Evolutionary conservation across 768 basidiomycete species (phyloP).

Genomic region (Nevesoporus exiguus): DNA sequence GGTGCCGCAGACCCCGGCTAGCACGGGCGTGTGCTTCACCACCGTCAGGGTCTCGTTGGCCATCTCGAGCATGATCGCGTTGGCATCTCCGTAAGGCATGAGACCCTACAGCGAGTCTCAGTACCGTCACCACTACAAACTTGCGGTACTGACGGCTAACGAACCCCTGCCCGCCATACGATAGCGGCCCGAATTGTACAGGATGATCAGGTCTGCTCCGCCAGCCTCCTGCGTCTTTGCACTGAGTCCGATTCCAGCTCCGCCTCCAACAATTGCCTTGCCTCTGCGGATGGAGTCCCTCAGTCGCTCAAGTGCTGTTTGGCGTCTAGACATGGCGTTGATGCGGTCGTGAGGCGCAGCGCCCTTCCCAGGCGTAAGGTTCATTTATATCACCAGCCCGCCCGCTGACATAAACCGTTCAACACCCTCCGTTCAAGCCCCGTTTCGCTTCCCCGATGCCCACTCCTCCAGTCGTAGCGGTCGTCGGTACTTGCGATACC

Average conservation of each 20-base stretch:
- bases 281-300: slow-evolving; percentile 15
- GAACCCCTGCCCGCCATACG: slow-evolving; percentile 32
- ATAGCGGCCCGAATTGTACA: slow-evolving; percentile 32
- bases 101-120: slow-evolving; percentile 14
- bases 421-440: neutral
- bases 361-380: neutral
- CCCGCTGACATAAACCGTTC: slow-evolving; percentile 20
- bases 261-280: slow-evolving; percentile 25
- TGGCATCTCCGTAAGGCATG: slow-evolving; percentile 30
- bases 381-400: neutral
- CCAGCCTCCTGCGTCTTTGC: slow-evolving; percentile 28
- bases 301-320: slow-evolving; percentile 12
- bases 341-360: neutral
- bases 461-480: slow-evolving; percentile 17
- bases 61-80: slow-evolving; percentile 30
- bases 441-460: neutral
- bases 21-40: slow-evolving; percentile 26
- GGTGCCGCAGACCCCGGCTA: slow-evolving; percentile 28
- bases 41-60: slow-evolving; percentile 26
- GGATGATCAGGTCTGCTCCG: slow-evolving; percentile 26
- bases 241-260: slow-evolving; percentile 26
- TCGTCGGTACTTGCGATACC: slow-evolving; percentile 30
- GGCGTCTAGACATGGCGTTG: slow-evolving; percentile 18
- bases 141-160: slow-evolving; percentile 21
- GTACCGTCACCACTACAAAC: neutral